phyloP scores from a whole-genome alignment of 2,329 filamentous ascomycete species.

The Thielaviopsis ethacetica region DNA sequence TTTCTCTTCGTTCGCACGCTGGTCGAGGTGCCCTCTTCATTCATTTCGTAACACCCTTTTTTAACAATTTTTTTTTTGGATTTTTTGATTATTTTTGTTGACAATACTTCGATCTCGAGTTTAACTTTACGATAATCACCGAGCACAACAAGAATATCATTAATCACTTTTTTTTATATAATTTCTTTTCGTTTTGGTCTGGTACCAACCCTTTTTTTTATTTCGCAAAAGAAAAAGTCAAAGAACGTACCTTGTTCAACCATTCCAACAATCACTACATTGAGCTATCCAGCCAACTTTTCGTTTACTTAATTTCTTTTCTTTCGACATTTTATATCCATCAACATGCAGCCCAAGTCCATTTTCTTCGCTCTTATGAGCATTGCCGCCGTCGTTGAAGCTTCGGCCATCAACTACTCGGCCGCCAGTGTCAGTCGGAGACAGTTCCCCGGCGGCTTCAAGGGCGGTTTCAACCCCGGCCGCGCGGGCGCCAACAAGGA shows the following conservation, averaged over 20 bases:
- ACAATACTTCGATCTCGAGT: not conserved
- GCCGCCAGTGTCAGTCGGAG: slow-evolving; percentile 26
- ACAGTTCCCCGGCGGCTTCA: slow-evolving; percentile 20
- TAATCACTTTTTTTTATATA: slow-evolving; percentile 23
- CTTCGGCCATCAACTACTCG: slow-evolving; percentile 24
- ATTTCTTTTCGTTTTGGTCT: slow-evolving; percentile 25
- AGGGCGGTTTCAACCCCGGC: slow-evolving; percentile 9
- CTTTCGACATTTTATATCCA: not conserved
- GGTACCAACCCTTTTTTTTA: slow-evolving; percentile 27
- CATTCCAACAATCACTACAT: slow-evolving; percentile 17
- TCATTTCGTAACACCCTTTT: slow-evolving; percentile 5
- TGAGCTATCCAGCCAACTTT: slow-evolving; percentile 13
- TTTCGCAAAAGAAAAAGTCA: slow-evolving; percentile 14
- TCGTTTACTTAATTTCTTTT: slow-evolving; percentile 1
- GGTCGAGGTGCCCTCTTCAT: slow-evolving; percentile 11
- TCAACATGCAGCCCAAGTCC: slow-evolving; percentile 37
- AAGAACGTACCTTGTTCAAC: slow-evolving; percentile 10
- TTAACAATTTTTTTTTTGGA: not conserved
- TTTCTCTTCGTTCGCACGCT: slow-evolving; percentile 11
- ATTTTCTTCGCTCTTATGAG: slow-evolving; percentile 33
- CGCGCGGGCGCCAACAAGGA: slow-evolving; percentile 10
- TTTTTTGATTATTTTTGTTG: not conserved
- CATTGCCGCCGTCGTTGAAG: slow-evolving; percentile 29
- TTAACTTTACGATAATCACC: not conserved
- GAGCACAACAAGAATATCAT: slow-evolving; percentile 7